Evolutionary conservation across 139 green algal species (phyloP), one percentile per base, ranked within the genome.

Genomic region (Ettlia oleoabundans): DNA sequence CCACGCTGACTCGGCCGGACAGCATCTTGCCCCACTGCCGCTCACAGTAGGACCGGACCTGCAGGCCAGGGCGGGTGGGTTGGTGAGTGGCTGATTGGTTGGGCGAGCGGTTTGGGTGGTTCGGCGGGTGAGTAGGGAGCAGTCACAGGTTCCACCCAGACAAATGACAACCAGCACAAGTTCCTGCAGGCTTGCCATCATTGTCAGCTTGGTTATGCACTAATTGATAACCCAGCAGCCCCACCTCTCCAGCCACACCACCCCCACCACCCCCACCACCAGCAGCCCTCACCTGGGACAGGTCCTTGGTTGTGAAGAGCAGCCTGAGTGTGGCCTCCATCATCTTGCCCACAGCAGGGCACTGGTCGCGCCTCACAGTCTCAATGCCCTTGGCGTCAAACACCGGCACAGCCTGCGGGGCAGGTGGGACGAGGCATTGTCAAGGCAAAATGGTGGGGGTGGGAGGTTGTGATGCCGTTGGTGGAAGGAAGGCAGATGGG

Each of bases 311-410:
- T 28, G 81, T 70, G 80, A 99, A 99, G 28, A 99, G 88, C 71
- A 96, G 75, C 4, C 94, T 85, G 70, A 99, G 85, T 19, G 76
- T 82, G 19, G 82, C 81, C 89, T 99, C 94, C 82, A 98, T 82
- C 79, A 97, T 89, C 88, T 98, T 98, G 43, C 85, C 85, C 13
- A 98, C 95, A 22, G 93, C 96, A 33, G 94, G 92, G 88, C 97
- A 99, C 68, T 80, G 84, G 88, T 99, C 97, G 6, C 97, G 91
- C 28, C 97, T 90, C 73, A 98, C 91, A 55, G 95, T 98, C 91
- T 99, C 96, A 22, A 99, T 98, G 61, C 96, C 96, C 64, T 93
- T 93, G 66, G 89, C 89, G 37, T 93, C 89, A 82, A 92, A 92
- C 38, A 35, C 30, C 47, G 82, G 76, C 9, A 33, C 52, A 30